Percentiles rank a stretch among this genome's conserved stretches.
phyloP scores from a whole-genome alignment of 345 rosid genomes.

The Eutrema heterophyllum region DNA sequence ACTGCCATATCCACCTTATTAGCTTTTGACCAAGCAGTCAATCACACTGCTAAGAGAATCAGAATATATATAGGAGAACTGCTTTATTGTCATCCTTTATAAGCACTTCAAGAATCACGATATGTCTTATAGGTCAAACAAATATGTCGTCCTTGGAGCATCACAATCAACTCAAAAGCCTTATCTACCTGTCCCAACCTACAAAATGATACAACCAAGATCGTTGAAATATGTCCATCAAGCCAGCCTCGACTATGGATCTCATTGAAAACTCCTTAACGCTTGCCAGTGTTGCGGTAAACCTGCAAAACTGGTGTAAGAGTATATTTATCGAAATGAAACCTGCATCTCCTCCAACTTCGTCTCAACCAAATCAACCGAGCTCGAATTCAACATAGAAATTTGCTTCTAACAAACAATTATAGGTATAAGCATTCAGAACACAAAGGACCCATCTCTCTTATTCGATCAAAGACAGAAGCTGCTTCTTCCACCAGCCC shows the following conservation, averaged over 20 bases:
- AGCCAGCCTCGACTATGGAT: constrained; percentile 54
- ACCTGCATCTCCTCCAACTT: constrained; percentile 73
- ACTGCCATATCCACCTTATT: constrained; percentile 58
- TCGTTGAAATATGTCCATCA: constrained; percentile 56
- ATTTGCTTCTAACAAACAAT: constrained; percentile 72
- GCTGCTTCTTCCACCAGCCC: constrained; percentile 68
- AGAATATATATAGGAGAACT: constrained; percentile 32
- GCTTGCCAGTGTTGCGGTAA: constrained; percentile 58
- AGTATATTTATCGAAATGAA: constrained; percentile 54
- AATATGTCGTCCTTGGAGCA: constrained; percentile 46
- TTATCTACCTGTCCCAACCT: constrained; percentile 72
- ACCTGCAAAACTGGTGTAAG: constrained; percentile 70
- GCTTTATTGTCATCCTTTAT: constrained; percentile 31
- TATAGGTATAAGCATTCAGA: constrained; percentile 64
- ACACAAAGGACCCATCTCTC: constrained; percentile 53
- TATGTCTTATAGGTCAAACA: constrained; percentile 67
- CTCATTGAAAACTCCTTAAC: constrained; percentile 47
- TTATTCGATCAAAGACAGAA: constrained; percentile 55
- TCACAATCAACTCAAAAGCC: constrained; percentile 65
- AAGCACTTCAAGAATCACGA: constrained; percentile 30
- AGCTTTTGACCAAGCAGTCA: constrained; percentile 39
- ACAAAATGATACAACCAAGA: constrained; percentile 57
- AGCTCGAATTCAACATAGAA: constrained; percentile 40
- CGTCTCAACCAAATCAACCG: constrained; percentile 51
- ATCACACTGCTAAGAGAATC: constrained; percentile 49